Evolutionary conservation across 176 grass and related monocot genomes (phyloP).

Genomic region (Lolium rigidum): DNA sequence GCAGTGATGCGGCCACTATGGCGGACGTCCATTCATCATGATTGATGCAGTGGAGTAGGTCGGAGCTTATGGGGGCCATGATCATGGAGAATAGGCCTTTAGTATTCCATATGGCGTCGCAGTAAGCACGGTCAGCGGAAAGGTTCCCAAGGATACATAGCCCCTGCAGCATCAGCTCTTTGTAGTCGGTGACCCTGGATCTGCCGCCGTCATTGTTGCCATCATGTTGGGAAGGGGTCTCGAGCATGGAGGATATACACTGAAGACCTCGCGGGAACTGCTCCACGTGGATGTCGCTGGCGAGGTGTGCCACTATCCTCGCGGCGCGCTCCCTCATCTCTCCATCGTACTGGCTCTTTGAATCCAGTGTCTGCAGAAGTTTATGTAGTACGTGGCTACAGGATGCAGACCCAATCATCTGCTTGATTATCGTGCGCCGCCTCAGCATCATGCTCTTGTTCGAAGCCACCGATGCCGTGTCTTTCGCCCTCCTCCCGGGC

Average conservation of each 20-base stretch:
- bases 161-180: background rate
- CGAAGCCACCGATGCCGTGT: background rate
- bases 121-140: background rate
- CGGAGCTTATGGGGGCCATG: background rate
- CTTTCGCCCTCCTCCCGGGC: background rate
- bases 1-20: background rate
- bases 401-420: background rate
- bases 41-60: background rate
- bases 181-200: background rate
- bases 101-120: background rate
- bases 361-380: background rate
- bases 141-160: slow-evolving; percentile 14
- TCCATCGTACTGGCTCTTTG: background rate
- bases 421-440: background rate
- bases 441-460: background rate
- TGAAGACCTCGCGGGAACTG: background rate
- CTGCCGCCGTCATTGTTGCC: background rate
- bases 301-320: background rate
- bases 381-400: background rate
- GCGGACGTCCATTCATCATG: background rate
- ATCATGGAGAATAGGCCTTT: background rate
- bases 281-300: background rate
- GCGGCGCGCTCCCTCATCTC: background rate
- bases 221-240: background rate
- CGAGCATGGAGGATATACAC: background rate